Evolutionary conservation across 1,284 basidiomycete genomes (phyloP).

Genomic region (Rhodotorula sp.): DNA sequence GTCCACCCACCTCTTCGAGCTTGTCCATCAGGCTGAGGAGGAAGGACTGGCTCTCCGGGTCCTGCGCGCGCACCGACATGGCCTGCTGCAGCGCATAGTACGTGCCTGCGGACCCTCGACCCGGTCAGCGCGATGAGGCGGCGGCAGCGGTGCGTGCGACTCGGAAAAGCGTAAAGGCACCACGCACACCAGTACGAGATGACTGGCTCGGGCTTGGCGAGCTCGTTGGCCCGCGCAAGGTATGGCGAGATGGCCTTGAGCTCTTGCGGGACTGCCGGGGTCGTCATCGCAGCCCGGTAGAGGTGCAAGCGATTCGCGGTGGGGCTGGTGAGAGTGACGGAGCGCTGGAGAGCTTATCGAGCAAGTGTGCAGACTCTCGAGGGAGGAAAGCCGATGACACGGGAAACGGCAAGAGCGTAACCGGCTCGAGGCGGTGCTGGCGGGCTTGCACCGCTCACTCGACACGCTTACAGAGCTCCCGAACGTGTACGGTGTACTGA

Average conservation of each 20-base stretch:
- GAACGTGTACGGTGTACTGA: neutral
- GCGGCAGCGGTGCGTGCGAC: neutral
- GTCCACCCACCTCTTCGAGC: slow-evolving; percentile 64
- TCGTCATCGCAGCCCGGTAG: neutral
- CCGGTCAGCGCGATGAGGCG: neutral
- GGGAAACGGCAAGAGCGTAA: too few species aligned
- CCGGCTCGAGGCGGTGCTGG: too few species aligned
- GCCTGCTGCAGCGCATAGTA: slow-evolving; percentile 90
- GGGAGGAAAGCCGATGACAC: too few species aligned
- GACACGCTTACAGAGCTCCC: neutral
- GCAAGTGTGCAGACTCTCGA: too few species aligned
- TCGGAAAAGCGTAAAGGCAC: neutral
- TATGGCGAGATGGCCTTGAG: slow-evolving; percentile 67
- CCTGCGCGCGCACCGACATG: slow-evolving; percentile 67
- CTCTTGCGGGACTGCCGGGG: slow-evolving; percentile 49
- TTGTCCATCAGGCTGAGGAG: slow-evolving; percentile 72
- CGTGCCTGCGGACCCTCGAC: slow-evolving; percentile 59
- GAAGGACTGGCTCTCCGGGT: slow-evolving; percentile 64
- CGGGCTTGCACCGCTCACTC: too few species aligned
- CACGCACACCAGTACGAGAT: slow-evolving; percentile 91
- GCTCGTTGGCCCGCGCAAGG: slow-evolving; percentile 85
- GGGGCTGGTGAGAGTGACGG: neutral
- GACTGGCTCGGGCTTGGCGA: slow-evolving; percentile 75
- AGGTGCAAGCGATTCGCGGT: neutral
- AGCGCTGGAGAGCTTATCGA: too few species aligned